These are phyloP conservation scores for Phialocephala subalpina DNA, from an alignment of 2,329 filamentous ascomycete genomes.

Conservation along the genomic window DNA sequence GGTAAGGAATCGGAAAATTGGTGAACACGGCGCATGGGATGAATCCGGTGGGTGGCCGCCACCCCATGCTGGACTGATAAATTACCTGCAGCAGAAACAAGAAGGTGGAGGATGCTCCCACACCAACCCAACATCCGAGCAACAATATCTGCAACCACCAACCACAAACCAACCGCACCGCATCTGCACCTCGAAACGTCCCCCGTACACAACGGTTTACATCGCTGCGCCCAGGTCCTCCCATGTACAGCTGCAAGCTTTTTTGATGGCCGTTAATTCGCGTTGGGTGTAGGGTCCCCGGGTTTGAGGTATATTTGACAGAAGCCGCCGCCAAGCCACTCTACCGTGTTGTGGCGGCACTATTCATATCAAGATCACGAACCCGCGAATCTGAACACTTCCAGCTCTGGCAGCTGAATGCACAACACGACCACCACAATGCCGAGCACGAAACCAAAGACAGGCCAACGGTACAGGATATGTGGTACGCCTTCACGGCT, in stretches of 20 bases:
- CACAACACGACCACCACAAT: constrained; percentile 14
- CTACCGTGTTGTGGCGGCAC: neutral
- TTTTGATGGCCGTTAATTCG: too few species aligned
- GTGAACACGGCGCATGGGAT: neutral
- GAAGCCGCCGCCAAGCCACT: neutral
- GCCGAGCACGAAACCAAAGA: constrained; percentile 30
- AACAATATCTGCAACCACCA: neutral
- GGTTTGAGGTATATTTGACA: neutral
- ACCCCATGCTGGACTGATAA: neutral
- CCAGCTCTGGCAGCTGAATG: neutral
- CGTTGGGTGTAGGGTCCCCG: neutral
- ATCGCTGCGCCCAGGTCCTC: too few species aligned
- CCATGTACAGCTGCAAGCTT: too few species aligned
- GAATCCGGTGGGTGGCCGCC: neutral
- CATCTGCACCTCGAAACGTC: neutral
- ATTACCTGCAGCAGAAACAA: constrained; percentile 9
- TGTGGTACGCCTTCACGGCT: constrained; percentile 42
- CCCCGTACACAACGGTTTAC: too few species aligned
- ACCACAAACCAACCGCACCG: neutral
- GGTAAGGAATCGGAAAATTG: constrained; percentile 5
- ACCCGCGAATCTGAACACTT: constrained; percentile 4
- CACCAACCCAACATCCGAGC: neutral
- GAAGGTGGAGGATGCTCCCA: constrained; percentile 8
- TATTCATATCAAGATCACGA: neutral
- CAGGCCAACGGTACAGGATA: constrained; percentile 37